A percentile compares a stretch with the other conserved stretches of the same genome.
These are phyloP conservation scores for Allomyces javanicus DNA, from an alignment of 192 early-diverging fungal species.

Conservation along the genomic window DNA sequence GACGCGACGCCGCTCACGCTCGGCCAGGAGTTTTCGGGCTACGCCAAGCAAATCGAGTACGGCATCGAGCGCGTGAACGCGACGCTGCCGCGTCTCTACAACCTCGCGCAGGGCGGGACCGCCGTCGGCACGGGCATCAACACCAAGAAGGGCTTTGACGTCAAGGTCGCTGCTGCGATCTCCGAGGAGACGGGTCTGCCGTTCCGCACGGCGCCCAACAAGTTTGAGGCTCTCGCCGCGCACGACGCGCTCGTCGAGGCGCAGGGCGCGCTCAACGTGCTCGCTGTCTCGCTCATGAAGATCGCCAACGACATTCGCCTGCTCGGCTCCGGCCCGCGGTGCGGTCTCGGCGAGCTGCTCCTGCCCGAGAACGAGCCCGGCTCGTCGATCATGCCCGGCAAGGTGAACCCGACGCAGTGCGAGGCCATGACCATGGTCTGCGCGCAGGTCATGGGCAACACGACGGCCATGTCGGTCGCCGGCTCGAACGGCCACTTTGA, in stretches of 20 bases:
- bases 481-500: slow-evolving; percentile 97
- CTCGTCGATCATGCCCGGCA: slow-evolving; percentile 98
- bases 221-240: slow-evolving; percentile 96
- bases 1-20: slow-evolving; percentile 96
- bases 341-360: slow-evolving; percentile 85
- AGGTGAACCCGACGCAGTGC: slow-evolving; percentile 99
- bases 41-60: slow-evolving; percentile 72
- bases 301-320: slow-evolving; percentile 98
- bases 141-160: slow-evolving; percentile 81
- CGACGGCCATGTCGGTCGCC: slow-evolving; percentile 75
- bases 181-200: slow-evolving; percentile 66
- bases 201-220: slow-evolving; percentile 94
- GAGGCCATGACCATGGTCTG: slow-evolving; percentile 99
- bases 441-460: slow-evolving; percentile 97
- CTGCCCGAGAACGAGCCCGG: slow-evolving; percentile 99
- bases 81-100: slow-evolving; percentile 63
- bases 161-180: slow-evolving; percentile 73
- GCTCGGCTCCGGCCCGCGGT: slow-evolving; percentile 91
- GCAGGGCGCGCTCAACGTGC: slow-evolving; percentile 79
- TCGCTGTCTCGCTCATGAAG: slow-evolving; percentile 93
- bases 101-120: slow-evolving; percentile 91
- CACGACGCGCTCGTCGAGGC: slow-evolving; percentile 98
- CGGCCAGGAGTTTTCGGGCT: slow-evolving; percentile 98
- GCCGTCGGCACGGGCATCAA: slow-evolving; percentile 97
- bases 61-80: slow-evolving; percentile 72